Base-by-base conservation (phyloP, 345 rosid genomes). In the Gossypium raimondii region DNA sequence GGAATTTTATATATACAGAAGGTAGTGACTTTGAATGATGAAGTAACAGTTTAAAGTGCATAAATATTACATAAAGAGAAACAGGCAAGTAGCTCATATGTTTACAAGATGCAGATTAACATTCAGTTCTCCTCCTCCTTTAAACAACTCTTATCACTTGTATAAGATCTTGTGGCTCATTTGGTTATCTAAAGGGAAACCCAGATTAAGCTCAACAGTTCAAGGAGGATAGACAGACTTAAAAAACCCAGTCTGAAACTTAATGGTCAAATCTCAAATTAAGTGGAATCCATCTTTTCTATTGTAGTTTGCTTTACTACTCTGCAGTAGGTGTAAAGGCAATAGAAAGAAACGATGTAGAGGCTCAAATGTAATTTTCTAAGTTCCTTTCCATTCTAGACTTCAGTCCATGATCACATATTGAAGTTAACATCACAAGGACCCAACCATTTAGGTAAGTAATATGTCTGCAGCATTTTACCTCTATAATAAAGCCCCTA, bases 401-500 rank as follows among this genome's bases (percentile, higher is more conserved):
- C 29, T 55, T 34, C 25, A 38, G 34, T 71, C 64, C 74, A 56
- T 20, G 51, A 71, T 70, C 62, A 70, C 58, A 81, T 73, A 59
- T 43, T 27, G 20, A 11, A 8, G 77, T 78, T 75, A 62, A 75
- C 20, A 60, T 63, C 80, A 29, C 18, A 79, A 79, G 24, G 77
- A 78, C 60, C 55, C 29, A 22, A 61, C 73, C 76, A 62, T 79
- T 71, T 67, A 44, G 18, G 56, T n/a, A 56, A 66, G 77, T 53
- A 20, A 75, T 67, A 73, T 56, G 20, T 78, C 24, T 47, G 25
- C 69, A n/a, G 47, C 48, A 73, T 48, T 61, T 73, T 75, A 67
- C 65, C 73, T 52, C 79, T 56, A 74, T 16, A 69, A 43, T 44
- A 20, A 9, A 73, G 70, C 48, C 38, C 56, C 47, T 58, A 44